Conservation (phyloP, 179 eudicot species). For the Sideroxylon spinosum region DNA sequence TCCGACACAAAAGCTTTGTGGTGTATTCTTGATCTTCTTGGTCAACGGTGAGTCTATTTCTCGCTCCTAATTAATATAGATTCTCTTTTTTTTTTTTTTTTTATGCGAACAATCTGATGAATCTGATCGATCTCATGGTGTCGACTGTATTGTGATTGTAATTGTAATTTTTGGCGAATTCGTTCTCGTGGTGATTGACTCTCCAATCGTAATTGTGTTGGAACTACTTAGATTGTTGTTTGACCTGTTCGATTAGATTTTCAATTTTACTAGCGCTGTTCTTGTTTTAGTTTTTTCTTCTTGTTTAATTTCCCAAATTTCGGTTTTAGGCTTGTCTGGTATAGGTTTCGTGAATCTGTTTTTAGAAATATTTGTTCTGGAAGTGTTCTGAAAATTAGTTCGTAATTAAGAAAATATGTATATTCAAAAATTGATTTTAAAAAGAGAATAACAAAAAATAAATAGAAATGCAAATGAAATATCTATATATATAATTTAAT, state of each 20-base stretch:
- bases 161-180: not conserved
- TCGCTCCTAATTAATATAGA: not conserved
- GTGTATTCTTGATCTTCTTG: not conserved
- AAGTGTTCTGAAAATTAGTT: no score
- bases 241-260: not conserved
- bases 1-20: not conserved
- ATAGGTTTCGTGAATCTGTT: no score
- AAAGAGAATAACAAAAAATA: no score
- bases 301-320: not conserved
- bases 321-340: no score
- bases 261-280: not conserved
- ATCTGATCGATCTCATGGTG: not conserved
- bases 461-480: no score
- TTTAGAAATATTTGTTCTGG: no score
- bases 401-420: no score
- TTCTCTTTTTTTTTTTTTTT: no score
- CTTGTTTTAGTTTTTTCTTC: not conserved
- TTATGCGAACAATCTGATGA: not conserved
- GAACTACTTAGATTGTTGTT: not conserved
- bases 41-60: conserved; percentile 1
- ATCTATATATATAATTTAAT: no score
- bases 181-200: not conserved
- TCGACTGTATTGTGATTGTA: not conserved
- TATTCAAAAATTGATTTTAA: no score
- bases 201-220: not conserved